These are phyloP conservation scores for Croton setiger DNA, from an alignment of 441 rosid genomes.

Conservation along the genomic window DNA sequence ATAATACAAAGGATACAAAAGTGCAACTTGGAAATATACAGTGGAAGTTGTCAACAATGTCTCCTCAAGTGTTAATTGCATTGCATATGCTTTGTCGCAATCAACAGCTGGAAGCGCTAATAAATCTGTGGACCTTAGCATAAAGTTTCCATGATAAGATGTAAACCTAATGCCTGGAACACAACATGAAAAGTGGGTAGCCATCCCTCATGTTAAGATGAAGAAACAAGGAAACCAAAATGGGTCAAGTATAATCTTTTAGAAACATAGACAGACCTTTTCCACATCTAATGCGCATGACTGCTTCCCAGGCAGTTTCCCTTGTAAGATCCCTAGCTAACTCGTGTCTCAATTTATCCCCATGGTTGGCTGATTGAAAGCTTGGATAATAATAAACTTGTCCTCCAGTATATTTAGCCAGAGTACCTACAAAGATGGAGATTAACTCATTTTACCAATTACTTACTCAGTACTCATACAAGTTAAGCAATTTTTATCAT, in stretches of 20 bases:
- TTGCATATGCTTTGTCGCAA: slow-evolving; percentile 99
- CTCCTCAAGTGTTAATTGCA: slow-evolving; percentile 95
- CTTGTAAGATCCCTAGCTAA: slow-evolving; percentile 92
- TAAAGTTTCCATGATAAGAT: slow-evolving; percentile 97
- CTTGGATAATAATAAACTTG: slow-evolving; percentile 92
- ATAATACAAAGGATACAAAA: slow-evolving; percentile 78
- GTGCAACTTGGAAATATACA: slow-evolving; percentile 95
- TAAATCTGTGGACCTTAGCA: slow-evolving; percentile 95
- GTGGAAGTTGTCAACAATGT: slow-evolving; percentile 82
- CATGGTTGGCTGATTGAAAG: slow-evolving; percentile 71
- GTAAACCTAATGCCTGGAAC: slow-evolving; percentile 86
- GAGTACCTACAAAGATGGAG: slow-evolving; percentile 50
- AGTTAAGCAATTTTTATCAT: neutral
- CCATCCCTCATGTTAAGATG: neutral
- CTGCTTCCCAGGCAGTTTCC: slow-evolving; percentile 99
- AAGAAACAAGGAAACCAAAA: neutral
- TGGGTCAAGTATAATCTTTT: neutral
- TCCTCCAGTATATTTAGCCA: slow-evolving; percentile 97
- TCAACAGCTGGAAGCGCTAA: slow-evolving; percentile 98
- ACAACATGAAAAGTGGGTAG: slow-evolving; percentile 19
- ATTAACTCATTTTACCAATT: slow-evolving; percentile 5
- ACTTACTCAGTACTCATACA: neutral
- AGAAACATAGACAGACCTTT: slow-evolving; percentile 55
- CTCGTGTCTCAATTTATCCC: slow-evolving; percentile 86
- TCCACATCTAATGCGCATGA: slow-evolving; percentile 99